Base-by-base conservation (phyloP, 2,329 filamentous ascomycete genomes). In the Aphanoascus verrucosus region DNA sequence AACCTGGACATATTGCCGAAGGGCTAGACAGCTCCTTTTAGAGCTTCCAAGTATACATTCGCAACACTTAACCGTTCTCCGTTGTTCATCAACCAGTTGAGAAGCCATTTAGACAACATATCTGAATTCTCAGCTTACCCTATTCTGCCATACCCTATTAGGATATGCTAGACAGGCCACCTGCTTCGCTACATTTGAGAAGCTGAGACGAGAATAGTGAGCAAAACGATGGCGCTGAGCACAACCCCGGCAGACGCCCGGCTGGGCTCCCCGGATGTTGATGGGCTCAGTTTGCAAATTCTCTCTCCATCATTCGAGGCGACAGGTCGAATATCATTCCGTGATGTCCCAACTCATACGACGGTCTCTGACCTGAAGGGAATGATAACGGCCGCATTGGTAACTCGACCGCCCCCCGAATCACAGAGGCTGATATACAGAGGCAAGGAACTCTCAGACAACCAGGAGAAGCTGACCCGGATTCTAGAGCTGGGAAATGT, bases 381-480 rank as follows among this genome's bases (percentile, higher is more conserved):
- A 42, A 72, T 68, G 52, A 77, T 84, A 53, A 70, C 74, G 45
- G 62, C 74, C 55, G 65, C 69, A 8, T 64, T 81, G n/a, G 69
- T 76, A 7, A 68, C 68, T 31, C 68, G 69, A 52, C 74, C 76
- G 32, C 49, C 65, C 7, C 69, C 74, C 0, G 63, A 69, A 15
- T 64, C 69, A 42, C 80, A 83, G 67, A 72, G 79, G 42, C 63
- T 84, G 55, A 81, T 83, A 17, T 82, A 81, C 59, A 68, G 73
- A 48, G 81, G 81, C 17, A 71, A 75, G 53, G 72, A 76, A 28
- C 69, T 83, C 5, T 62, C 71, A 5, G 70, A 77, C 57, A 72
- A 77, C 55, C 65, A 68, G 19, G 71, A 73, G 37, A 75, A 70
- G 0, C 64, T 84, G 53, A 65, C 67, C 31, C 68, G 72, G 35